Conservation (phyloP, 129 eudicot species). For the Flaveria bidentis region DNA sequence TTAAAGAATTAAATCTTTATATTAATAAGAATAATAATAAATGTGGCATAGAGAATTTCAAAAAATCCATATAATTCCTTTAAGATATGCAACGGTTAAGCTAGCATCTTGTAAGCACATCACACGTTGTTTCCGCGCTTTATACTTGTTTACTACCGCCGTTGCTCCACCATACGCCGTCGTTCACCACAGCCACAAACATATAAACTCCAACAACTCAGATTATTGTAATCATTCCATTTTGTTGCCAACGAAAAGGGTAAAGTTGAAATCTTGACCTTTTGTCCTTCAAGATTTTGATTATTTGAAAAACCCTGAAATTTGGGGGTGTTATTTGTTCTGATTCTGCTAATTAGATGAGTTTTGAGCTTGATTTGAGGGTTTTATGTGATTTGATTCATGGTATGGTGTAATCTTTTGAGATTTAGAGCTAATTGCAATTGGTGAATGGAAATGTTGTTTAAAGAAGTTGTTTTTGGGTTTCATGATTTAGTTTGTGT, state of each 20-base stretch:
- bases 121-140: constrained; percentile 17
- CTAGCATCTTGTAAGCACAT: constrained; percentile 1
- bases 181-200: neutral
- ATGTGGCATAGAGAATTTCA: neutral
- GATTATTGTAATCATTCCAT: neutral
- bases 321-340: neutral
- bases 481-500: constrained; percentile 8
- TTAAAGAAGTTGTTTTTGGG: neutral
- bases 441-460: constrained; percentile 4
- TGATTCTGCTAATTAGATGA: neutral
- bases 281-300: constrained; percentile 3
- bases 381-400: constrained; percentile 9
- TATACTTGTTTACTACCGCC: constrained; percentile 24
- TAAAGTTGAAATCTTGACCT: constrained; percentile 11
- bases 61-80: constrained; percentile 12
- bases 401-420: neutral
- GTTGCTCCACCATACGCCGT: constrained; percentile 16
- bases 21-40: too few species aligned
- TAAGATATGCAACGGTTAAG: constrained; percentile 22
- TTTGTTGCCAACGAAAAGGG: constrained; percentile 12
- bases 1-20: too few species aligned
- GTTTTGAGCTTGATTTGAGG: too few species aligned
- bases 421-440: neutral
- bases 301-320: neutral
- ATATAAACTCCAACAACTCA: constrained; percentile 4